Evolutionary conservation across 257 asterid species (phyloP), one percentile per base, ranked within the genome.

Genomic region (Linderniella brevidens): DNA sequence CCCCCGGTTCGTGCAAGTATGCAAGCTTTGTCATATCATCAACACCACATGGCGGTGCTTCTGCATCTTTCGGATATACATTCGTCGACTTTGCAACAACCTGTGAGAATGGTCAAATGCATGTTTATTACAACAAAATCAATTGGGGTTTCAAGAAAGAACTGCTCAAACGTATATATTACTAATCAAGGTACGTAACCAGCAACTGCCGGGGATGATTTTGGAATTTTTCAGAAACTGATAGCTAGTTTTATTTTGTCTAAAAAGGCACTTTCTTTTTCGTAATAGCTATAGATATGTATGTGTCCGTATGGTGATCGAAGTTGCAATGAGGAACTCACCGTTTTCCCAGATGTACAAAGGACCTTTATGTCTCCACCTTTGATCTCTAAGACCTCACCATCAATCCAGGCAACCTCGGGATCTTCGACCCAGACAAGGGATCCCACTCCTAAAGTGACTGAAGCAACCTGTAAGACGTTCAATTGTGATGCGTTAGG

Each of bases 1-100:
- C 88, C 58, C 99, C 99, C 0, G 99, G 99, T 73, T 90, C 99
- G 37, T 90, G 99, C 78, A 90, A 77, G 70, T 90, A 90, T 13
- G 99, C 96, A 69, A 90, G 65, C 77, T 80, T 90, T 40, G 99
- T 90, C 99, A 90, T 90, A 61, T 90, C 99, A 75, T 90, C 99
- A 64, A 90, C 99, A 52, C 99, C 99, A 17, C 92, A 90, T 1
- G 94, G 78, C 12, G 99, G 99, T 40, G 94, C 87, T 63, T 85
- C 99, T 7, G 92, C 69, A 74, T 90, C 99, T 71, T 90, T 90
- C 35, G 94, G 82, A 20, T 90, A 81, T 41, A 75, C 83, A 67
- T 73, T 77, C 18, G 86, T 54, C 55, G 85, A 73, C 70, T 78
- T 81, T 15, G 63, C 94, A 61, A 73, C 79, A 61, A 90, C 92